phyloP scores from a whole-genome alignment of 1,284 basidiomycete genomes.

The Fistulinella staudtii region DNA sequence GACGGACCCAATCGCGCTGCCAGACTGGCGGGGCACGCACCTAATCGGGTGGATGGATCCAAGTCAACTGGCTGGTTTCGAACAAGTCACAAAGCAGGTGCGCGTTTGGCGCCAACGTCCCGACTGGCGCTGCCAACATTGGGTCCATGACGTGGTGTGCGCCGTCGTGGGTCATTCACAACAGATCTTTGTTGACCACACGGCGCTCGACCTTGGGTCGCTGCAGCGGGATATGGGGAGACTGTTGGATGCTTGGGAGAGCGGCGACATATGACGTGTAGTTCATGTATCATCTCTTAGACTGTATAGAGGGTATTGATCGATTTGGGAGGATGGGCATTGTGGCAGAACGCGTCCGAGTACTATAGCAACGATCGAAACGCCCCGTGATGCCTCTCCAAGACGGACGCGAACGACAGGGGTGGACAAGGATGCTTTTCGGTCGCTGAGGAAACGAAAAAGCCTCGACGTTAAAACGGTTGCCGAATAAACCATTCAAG shows the following conservation, averaged over 20 bases:
- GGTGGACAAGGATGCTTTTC: too few species aligned
- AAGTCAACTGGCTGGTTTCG: constrained; percentile 15
- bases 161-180: not conserved
- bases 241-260: constrained; percentile 30
- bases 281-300: not conserved
- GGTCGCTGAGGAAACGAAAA: not conserved
- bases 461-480: not conserved
- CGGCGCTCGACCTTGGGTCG: constrained; percentile 8
- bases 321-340: too few species aligned
- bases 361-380: constrained; percentile 21
- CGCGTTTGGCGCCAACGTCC: constrained; percentile 12
- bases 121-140: constrained; percentile 27
- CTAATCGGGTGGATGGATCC: constrained; percentile 22
- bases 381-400: not conserved
- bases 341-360: too few species aligned
- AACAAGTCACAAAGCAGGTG: constrained; percentile 10
- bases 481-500: not conserved
- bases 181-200: constrained; percentile 12
- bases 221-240: constrained; percentile 24
- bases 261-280: constrained; percentile 23
- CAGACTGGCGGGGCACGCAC: constrained; percentile 22
- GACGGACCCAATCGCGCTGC: constrained; percentile 8
- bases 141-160: constrained; percentile 24
- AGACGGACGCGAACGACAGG: not conserved
- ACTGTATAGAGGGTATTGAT: not conserved